phyloP scores from a whole-genome alignment of 1,284 basidiomycete genomes.

The Ceratobasidium theobromae region DNA sequence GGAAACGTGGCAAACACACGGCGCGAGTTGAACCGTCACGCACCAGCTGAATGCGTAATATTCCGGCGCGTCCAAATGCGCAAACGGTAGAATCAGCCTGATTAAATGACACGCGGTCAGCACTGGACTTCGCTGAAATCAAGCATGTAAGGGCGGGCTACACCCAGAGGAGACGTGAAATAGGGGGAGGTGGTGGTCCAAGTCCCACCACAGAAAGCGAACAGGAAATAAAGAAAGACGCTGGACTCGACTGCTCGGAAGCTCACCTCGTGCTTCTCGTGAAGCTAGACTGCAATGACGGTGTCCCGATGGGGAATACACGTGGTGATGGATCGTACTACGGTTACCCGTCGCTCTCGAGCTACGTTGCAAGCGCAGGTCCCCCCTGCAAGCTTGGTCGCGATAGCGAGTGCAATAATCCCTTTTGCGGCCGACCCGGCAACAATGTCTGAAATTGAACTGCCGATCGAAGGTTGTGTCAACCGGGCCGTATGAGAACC shows the following conservation, averaged over 20 bases:
- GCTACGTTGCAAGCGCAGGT: too few relatives aligned
- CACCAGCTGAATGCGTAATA: background rate
- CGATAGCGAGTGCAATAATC: too few relatives aligned
- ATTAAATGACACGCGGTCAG: slow-evolving; percentile 10
- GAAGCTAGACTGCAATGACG: slow-evolving; percentile 11
- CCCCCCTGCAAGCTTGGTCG: too few relatives aligned
- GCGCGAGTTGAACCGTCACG: background rate
- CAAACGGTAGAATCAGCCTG: background rate
- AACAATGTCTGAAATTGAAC: background rate
- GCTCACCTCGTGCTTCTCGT: slow-evolving; percentile 28
- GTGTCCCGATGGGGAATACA: slow-evolving; percentile 18
- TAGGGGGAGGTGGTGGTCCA: background rate
- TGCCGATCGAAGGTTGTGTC: background rate
- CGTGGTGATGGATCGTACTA: background rate
- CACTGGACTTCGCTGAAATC: background rate
- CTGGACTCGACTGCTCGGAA: background rate
- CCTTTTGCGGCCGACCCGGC: background rate
- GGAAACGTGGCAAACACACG: slow-evolving; percentile 21
- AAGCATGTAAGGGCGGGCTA: slow-evolving; percentile 2
- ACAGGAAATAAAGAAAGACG: slow-evolving; percentile 2
- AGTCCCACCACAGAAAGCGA: background rate
- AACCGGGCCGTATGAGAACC: background rate
- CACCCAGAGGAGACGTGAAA: slow-evolving; percentile 4
- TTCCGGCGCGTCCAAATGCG: slow-evolving; percentile 7
- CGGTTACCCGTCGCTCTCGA: too few relatives aligned